phyloP scores from a whole-genome alignment of 768 basidiomycete genomes.

The Ramaria rubella region DNA sequence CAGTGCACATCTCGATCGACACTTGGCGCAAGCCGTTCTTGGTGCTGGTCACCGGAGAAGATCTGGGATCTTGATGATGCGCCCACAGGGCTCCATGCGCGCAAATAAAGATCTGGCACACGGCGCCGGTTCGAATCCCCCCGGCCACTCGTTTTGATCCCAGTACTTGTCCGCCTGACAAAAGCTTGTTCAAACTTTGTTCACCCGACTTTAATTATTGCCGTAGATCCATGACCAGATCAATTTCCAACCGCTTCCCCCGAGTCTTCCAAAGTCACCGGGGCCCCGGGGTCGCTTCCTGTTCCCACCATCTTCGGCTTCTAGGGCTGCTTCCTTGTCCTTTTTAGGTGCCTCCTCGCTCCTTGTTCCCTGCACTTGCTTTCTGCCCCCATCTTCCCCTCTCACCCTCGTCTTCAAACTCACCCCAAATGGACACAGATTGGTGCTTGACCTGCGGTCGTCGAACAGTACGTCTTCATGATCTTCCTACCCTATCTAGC shows the following conservation, averaged over 20 bases:
- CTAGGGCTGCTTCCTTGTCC: not conserved
- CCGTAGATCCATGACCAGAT: too few species aligned
- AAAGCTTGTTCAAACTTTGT: too few species aligned
- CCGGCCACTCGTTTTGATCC: too few species aligned
- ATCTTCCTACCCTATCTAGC: not conserved
- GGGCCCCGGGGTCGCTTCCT: not conserved
- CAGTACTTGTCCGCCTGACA: too few species aligned
- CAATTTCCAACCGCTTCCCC: too few species aligned
- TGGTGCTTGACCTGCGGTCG: slow-evolving; percentile 66
- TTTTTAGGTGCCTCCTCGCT: not conserved
- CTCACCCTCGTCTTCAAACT: slow-evolving; percentile 27
- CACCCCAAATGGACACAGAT: slow-evolving; percentile 43
- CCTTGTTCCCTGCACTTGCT: not conserved
- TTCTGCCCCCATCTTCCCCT: not conserved
- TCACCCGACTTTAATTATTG: too few species aligned
- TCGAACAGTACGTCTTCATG: slow-evolving; percentile 40
- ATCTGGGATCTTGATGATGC: not conserved
- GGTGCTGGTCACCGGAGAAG: not conserved
- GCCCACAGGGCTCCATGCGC: not conserved
- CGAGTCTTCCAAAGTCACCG: not conserved
- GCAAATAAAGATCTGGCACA: too few species aligned
- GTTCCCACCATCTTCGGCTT: not conserved
- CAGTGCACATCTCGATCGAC: not conserved
- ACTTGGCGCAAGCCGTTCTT: not conserved
- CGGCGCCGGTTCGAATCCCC: too few species aligned